These are phyloP conservation scores for Bruguiera sexangula DNA, from an alignment of 345 rosid genomes.

Conservation along the genomic window DNA sequence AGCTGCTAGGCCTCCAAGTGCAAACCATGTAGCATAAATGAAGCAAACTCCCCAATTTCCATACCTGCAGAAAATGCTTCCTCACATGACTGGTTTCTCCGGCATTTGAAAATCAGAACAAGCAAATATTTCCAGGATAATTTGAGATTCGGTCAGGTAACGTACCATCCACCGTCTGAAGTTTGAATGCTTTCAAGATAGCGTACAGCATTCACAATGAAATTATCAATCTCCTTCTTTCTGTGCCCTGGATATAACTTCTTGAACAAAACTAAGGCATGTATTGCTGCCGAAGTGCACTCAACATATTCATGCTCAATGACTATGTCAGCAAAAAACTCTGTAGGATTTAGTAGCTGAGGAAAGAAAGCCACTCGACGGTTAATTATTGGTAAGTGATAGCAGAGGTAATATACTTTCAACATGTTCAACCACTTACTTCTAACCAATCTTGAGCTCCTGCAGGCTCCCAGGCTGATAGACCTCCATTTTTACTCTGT, in stretches of 20 bases:
- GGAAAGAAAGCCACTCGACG: neutral
- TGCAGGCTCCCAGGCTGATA: slow-evolving; percentile 50
- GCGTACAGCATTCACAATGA: slow-evolving; percentile 25
- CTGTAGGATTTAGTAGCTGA: slow-evolving; percentile 55
- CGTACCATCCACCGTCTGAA: slow-evolving; percentile 48
- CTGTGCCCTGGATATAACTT: slow-evolving; percentile 42
- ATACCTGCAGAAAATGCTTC: slow-evolving; percentile 24
- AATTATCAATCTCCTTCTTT: slow-evolving; percentile 35
- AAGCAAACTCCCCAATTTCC: slow-evolving; percentile 49
- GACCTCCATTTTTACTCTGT: slow-evolving; percentile 45
- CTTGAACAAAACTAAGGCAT: slow-evolving; percentile 40
- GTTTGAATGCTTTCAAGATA: slow-evolving; percentile 37
- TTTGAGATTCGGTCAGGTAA: neutral
- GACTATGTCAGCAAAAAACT: slow-evolving; percentile 34
- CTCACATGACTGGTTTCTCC: neutral
- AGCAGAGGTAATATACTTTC: too few relatives aligned
- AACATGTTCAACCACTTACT: slow-evolving; percentile 15
- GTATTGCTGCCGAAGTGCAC: slow-evolving; percentile 49
- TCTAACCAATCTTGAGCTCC: slow-evolving; percentile 35
- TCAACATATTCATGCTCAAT: slow-evolving; percentile 39
- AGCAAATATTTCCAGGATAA: neutral
- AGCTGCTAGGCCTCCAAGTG: slow-evolving; percentile 38
- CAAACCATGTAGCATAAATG: slow-evolving; percentile 50
- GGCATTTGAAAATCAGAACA: neutral
- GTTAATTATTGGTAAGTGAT: too few relatives aligned